A percentile compares a stretch with the other conserved stretches of the same genome.
Conservation (phyloP, 2,329 filamentous ascomycete genomes). For the Dendrostoma leiphaemia region DNA sequence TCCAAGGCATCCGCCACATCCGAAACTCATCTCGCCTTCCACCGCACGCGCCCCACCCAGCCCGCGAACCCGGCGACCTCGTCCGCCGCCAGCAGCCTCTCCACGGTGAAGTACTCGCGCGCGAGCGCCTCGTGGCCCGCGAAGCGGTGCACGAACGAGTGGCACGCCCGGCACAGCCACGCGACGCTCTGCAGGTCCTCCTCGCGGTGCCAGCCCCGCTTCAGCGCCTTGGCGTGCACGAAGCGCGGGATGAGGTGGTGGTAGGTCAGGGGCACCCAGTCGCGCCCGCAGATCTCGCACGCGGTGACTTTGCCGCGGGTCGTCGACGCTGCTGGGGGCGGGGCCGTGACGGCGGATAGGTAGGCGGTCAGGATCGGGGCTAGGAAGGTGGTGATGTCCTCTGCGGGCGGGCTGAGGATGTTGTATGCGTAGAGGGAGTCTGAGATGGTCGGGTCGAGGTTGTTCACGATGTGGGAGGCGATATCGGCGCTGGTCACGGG, state of each 20-base stretch:
- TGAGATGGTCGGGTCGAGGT: constrained; percentile 56
- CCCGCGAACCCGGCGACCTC: constrained; percentile 69
- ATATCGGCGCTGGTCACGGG: constrained; percentile 54
- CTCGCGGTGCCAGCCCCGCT: constrained; percentile 75
- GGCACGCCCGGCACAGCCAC: constrained; percentile 83
- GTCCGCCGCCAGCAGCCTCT: constrained; percentile 65
- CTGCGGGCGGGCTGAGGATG: constrained; percentile 45
- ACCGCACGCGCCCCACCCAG: constrained; percentile 73
- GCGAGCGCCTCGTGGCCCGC: constrained; percentile 77
- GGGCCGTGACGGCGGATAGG: constrained; percentile 51
- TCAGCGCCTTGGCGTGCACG: constrained; percentile 73
- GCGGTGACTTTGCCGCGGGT: constrained; percentile 50
- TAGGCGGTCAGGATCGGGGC: constrained; percentile 63
- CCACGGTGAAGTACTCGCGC: constrained; percentile 69
- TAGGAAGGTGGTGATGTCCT: constrained; percentile 56
- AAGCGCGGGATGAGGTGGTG: constrained; percentile 82
- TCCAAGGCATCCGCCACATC: too few relatives aligned
- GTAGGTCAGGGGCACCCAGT: constrained; percentile 75
- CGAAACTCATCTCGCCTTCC: constrained; percentile 63
- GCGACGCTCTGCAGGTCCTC: constrained; percentile 78
- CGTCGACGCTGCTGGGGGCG: constrained; percentile 62
- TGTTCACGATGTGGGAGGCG: constrained; percentile 44
- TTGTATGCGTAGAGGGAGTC: constrained; percentile 69
- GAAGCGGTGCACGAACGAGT: constrained; percentile 77
- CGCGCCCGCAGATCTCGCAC: constrained; percentile 76